Percentiles rank a stretch among this genome's conserved stretches.
Evolutionary conservation across 495 filamentous ascomycete species (phyloP).

Genomic region (Daldinia childiae): DNA sequence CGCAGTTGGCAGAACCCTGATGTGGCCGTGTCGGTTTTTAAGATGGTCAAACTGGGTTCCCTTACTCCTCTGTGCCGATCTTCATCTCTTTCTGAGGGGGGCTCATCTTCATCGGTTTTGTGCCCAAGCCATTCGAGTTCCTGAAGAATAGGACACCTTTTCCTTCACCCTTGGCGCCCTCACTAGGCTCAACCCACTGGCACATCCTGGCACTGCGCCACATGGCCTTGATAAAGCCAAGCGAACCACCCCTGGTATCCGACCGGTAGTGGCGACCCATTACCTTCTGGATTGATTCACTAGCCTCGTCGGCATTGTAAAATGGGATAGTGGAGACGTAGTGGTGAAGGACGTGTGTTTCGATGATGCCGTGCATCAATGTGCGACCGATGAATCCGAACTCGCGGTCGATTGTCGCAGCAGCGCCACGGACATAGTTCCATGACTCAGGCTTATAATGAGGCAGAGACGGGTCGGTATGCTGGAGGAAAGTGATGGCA

Average conservation of each 20-base stretch:
- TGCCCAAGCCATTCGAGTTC: slow-evolving; percentile 79
- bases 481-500: slow-evolving; percentile 89
- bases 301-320: slow-evolving; percentile 90
- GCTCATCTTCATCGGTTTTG: slow-evolving; percentile 65
- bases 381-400: slow-evolving; percentile 88
- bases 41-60: not conserved
- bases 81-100: slow-evolving; percentile 22
- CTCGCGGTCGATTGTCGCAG: slow-evolving; percentile 87
- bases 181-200: slow-evolving; percentile 77
- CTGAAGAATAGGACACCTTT: slow-evolving; percentile 76
- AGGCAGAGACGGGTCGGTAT: slow-evolving; percentile 86
- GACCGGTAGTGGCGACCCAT: slow-evolving; percentile 85
- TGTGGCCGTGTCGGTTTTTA: not conserved
- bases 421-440: slow-evolving; percentile 87
- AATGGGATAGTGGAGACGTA: slow-evolving; percentile 87
- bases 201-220: slow-evolving; percentile 74
- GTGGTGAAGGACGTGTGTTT: slow-evolving; percentile 92
- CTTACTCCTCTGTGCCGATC: slow-evolving; percentile 16
- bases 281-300: slow-evolving; percentile 81
- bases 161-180: slow-evolving; percentile 69
- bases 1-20: not conserved
- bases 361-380: slow-evolving; percentile 90
- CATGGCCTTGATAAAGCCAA: slow-evolving; percentile 71
- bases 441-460: slow-evolving; percentile 80
- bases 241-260: slow-evolving; percentile 68